Evolutionary conservation across 2,329 filamentous ascomycete genomes (phyloP).

Genomic region (Pseudohalonectria lignicola): DNA sequence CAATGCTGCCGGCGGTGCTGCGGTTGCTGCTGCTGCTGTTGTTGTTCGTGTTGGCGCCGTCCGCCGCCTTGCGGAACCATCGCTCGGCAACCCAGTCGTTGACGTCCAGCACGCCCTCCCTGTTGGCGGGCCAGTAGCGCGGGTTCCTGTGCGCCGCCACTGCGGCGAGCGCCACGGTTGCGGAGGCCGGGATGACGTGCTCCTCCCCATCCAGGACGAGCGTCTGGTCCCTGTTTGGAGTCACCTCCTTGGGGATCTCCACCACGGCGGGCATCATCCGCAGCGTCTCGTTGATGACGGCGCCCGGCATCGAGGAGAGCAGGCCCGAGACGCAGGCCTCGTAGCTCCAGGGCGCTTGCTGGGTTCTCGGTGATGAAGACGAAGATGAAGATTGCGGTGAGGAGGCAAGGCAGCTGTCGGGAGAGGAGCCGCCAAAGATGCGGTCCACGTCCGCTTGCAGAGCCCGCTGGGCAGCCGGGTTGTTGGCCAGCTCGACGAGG

Average conservation of each 20-base stretch:
- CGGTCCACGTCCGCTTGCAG: conserved; percentile 60
- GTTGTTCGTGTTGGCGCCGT: conserved; percentile 12
- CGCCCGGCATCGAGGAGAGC: conserved; percentile 59
- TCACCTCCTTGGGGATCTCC: conserved; percentile 58
- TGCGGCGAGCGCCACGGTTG: conserved; percentile 43
- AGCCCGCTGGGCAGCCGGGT: conserved; percentile 49
- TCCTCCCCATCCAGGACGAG: conserved; percentile 47
- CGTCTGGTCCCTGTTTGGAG: conserved; percentile 36
- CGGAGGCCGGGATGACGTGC: conserved; percentile 44
- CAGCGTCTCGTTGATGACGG: conserved; percentile 68
- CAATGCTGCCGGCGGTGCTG: conserved; percentile 22
- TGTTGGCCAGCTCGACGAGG: conserved; percentile 55
- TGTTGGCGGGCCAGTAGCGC: conserved; percentile 57
- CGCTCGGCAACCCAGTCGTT: conserved; percentile 61
- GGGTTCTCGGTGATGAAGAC: no score
- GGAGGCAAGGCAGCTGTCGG: no score
- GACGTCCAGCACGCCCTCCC: conserved; percentile 40
- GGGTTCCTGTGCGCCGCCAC: conserved; percentile 56
- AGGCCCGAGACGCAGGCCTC: conserved; percentile 55
- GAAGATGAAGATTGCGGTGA: no score
- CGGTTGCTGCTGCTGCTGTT: conserved; percentile 10
- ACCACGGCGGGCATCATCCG: conserved; percentile 61
- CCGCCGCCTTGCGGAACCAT: conserved; percentile 42
- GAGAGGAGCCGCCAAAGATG: conserved; percentile 40
- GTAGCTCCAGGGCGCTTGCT: conserved; percentile 59